Conservation (phyloP, 31 red algal genomes). For the Asparagopsis taxiformis region DNA sequence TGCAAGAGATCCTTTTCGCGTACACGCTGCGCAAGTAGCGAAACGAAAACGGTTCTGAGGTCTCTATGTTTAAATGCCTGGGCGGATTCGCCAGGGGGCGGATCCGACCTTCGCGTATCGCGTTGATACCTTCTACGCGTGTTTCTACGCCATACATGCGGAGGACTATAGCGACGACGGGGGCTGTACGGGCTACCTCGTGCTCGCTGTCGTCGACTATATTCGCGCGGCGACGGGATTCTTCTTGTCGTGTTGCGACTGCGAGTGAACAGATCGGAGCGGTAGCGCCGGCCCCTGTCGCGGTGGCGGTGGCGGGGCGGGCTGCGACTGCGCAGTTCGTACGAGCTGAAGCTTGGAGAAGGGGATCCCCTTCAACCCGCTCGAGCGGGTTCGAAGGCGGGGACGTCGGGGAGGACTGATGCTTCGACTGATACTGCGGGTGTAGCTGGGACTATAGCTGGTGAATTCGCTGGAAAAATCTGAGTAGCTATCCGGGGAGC, state of each 20-base stretch:
- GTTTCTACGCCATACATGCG: too few relatives aligned
- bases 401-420: neutral
- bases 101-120: constrained; percentile 1
- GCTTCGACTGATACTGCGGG: neutral
- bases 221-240: too few relatives aligned
- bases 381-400: neutral
- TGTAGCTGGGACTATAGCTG: constrained; percentile 22
- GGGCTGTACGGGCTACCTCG: too few relatives aligned
- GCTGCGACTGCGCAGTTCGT: neutral
- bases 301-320: constrained; percentile 3
- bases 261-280: neutral
- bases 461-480: constrained; percentile 15
- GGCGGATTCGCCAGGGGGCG: constrained; percentile 3
- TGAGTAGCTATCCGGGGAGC: neutral
- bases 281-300: too few relatives aligned
- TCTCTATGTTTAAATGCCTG: constrained; percentile 25
- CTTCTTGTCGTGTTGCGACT: too few relatives aligned
- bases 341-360: neutral
- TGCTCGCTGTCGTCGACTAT: too few relatives aligned
- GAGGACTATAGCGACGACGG: too few relatives aligned
- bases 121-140: too few relatives aligned
- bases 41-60: constrained; percentile 69
- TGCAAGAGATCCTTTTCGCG: too few relatives aligned
- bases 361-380: too few relatives aligned
- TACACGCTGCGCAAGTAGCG: constrained; percentile 44